phyloP scores from a whole-genome alignment of 2,329 filamentous ascomycete genomes.

The Stemphylium vesicarium region DNA sequence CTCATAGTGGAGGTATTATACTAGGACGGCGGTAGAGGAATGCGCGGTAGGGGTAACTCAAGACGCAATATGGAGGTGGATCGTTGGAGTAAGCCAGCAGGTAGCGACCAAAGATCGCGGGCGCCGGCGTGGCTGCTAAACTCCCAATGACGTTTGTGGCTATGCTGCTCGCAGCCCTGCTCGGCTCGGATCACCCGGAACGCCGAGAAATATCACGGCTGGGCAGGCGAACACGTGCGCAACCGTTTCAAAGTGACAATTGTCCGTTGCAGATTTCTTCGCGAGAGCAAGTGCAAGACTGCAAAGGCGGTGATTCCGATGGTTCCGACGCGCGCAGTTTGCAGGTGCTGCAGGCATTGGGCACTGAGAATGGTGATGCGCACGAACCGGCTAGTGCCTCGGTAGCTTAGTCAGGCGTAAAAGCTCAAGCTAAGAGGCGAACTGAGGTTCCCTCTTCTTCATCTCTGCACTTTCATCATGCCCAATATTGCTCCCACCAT shows the following conservation, averaged over 20 bases:
- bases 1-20: conserved; percentile 68
- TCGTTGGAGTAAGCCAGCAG: conserved; percentile 4
- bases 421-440: conserved; percentile 9
- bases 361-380: neutral
- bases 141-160: conserved; percentile 16
- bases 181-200: conserved; percentile 11
- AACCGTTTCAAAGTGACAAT: neutral
- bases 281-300: neutral
- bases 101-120: conserved; percentile 32
- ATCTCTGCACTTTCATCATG: conserved; percentile 46
- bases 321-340: neutral
- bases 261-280: neutral
- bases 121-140: conserved; percentile 28
- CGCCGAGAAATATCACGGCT: conserved; percentile 4
- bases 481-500: conserved; percentile 65
- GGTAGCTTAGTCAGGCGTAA: conserved; percentile 4
- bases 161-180: conserved; percentile 10
- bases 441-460: conserved; percentile 5
- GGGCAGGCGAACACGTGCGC: conserved; percentile 1
- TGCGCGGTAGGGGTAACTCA: conserved; percentile 7
- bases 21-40: conserved; percentile 10
- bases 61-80: conserved; percentile 3
- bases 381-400: conserved; percentile 1
- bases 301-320: neutral
- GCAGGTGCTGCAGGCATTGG: neutral